Base-by-base conservation (phyloP, 2,329 filamentous ascomycete genomes). In the Pseudogymnoascus sp. region DNA sequence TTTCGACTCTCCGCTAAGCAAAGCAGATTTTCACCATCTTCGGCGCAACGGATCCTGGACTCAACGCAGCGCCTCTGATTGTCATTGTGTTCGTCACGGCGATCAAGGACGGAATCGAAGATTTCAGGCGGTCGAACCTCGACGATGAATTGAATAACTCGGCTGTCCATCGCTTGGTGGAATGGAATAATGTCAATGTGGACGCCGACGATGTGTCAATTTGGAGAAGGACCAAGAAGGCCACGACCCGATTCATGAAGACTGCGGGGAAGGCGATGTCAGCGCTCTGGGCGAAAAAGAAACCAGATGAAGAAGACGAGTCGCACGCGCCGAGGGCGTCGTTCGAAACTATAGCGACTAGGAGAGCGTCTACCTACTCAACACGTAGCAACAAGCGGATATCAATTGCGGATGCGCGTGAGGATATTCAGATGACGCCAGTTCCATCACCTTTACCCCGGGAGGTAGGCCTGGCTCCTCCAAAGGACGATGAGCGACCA, bases 111-210 rank as follows among this genome's bases (percentile, higher is more conserved):
- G 95, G 87, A n/a, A 88, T 98, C 67, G 95, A 99, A 77, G 95
- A 99, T 77, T 98, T 91, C 80, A 85, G 95, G 70, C 84, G 95
- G 76, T 98, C 93, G 0, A 81, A 92, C 40, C 86, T 96, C 43
- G 95, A 99, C 74, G 96, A 88, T 68, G 90, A 96, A 71, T 82
- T 99, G 66, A 99, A 99, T 77, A 98, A 99, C 73, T 95, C 95
- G 2, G 90, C 93, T 0, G 90, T 98, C 8, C 93, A 99, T 75
- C 86, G 93, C 64, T 80, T 99, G 22, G 81, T 91, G 12, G 89
- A 93, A 66, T 98, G 90, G 88, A 83, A 89, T 69, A 99, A 99
- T 70, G 92, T 97, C 69, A 99, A 99, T 70, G 91, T 93, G 11
- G 86, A 89, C 40, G 90, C 92, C 69, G 93, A 97, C 70, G 88